phyloP scores from a whole-genome alignment of 805 yeast species.

The Candida ipomoeae region DNA sequence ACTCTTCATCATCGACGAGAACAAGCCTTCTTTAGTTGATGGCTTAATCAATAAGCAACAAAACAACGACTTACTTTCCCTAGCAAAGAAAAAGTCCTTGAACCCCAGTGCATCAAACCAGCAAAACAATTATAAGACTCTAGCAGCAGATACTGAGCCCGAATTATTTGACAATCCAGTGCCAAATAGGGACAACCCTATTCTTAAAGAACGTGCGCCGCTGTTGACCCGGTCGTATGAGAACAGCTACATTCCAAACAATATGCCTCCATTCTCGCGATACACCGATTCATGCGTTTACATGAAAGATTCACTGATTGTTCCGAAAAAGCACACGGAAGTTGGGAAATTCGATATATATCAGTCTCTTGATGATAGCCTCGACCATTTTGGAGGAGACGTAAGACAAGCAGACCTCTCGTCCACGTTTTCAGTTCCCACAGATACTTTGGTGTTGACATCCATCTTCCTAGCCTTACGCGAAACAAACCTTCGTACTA shows the following conservation, averaged over 20 bases:
- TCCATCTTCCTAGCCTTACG: conserved; percentile 31
- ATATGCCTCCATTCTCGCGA: conserved; percentile 38
- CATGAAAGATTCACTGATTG: conserved; percentile 14
- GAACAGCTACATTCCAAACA: conserved; percentile 21
- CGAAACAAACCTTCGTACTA: conserved; percentile 26
- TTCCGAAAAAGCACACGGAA: conserved; percentile 37
- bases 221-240: conserved; percentile 6
- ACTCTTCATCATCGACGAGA: conserved; percentile 30
- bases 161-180: conserved; percentile 27
- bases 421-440: conserved; percentile 31
- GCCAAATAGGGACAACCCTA: conserved; percentile 25
- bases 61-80: not conserved
- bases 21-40: conserved; percentile 36
- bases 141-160: not conserved
- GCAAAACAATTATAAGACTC: not conserved
- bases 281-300: conserved; percentile 29
- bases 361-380: conserved; percentile 21
- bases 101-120: not conserved
- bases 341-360: conserved; percentile 33
- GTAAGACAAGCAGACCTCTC: conserved; percentile 12
- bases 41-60: conserved; percentile 25
- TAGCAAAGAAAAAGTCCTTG: not conserved
- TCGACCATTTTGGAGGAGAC: not conserved
- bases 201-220: conserved; percentile 18
- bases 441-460: conserved; percentile 29